Percentiles rank a stretch among this genome's conserved stretches.
These are phyloP conservation scores for Coniochaeta ligniaria DNA, from an alignment of 2,329 filamentous ascomycete genomes.

Conservation along the genomic window DNA sequence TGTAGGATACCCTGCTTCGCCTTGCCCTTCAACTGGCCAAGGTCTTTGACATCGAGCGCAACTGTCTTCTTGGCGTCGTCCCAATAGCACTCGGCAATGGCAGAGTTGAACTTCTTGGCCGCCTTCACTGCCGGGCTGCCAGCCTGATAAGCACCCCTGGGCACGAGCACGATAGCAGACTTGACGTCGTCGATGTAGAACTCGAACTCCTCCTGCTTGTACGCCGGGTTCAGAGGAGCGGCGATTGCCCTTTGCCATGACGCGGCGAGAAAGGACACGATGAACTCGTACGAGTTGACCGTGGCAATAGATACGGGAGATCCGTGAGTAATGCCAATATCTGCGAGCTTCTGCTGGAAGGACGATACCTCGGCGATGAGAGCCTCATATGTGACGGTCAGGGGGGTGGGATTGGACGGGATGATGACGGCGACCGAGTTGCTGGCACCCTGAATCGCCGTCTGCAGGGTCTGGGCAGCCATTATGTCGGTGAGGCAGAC, in stretches of 20 bases:
- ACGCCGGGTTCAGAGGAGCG: conserved; percentile 79
- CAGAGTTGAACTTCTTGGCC: conserved; percentile 70
- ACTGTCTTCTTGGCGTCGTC: conserved; percentile 58
- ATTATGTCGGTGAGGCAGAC: no score
- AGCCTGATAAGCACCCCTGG: conserved; percentile 59
- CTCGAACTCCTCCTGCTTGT: conserved; percentile 86
- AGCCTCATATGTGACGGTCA: conserved; percentile 63
- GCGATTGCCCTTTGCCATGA: conserved; percentile 80
- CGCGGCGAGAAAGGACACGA: conserved; percentile 77
- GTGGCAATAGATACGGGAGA: conserved; percentile 77
- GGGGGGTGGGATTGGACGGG: conserved; percentile 53
- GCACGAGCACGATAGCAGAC: conserved; percentile 71
- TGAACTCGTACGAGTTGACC: conserved; percentile 81
- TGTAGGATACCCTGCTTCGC: conserved; percentile 29
- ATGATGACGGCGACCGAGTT: conserved; percentile 61
- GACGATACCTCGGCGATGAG: conserved; percentile 57
- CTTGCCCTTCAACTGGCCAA: conserved; percentile 53
- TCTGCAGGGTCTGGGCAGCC: conserved; percentile 36
- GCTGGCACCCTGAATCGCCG: conserved; percentile 38
- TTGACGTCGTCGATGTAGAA: conserved; percentile 87
- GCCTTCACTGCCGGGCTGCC: conserved; percentile 68
- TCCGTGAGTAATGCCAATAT: conserved; percentile 60
- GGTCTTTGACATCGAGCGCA: conserved; percentile 69
- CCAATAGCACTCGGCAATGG: conserved; percentile 84
- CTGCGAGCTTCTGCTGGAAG: conserved; percentile 74